Conservation (phyloP, 352 stramenopile genomes). For the Pythium sukuiense region DNA sequence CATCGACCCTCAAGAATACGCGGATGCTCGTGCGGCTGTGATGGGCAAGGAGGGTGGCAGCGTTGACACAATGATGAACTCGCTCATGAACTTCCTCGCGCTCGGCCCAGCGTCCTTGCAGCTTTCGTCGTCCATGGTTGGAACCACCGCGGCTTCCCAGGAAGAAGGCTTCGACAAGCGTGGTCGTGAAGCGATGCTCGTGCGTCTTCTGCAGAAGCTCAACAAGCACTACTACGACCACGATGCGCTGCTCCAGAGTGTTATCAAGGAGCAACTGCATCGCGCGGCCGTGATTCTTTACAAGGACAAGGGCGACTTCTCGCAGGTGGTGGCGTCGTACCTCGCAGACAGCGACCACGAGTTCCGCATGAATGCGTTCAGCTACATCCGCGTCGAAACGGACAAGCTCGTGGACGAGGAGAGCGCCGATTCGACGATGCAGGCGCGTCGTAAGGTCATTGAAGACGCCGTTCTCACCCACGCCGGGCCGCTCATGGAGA, state of each 20-base stretch:
- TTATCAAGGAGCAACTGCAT: slow-evolving; percentile 80
- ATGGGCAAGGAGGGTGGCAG: slow-evolving; percentile 44
- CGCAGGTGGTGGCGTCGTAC: slow-evolving; percentile 75
- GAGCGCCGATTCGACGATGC: slow-evolving; percentile 27
- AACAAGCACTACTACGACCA: slow-evolving; percentile 85
- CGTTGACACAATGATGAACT: slow-evolving; percentile 81
- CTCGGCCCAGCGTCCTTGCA: slow-evolving; percentile 65
- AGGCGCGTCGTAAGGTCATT: slow-evolving; percentile 60
- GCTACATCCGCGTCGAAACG: slow-evolving; percentile 71
- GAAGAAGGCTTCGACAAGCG: slow-evolving; percentile 85
- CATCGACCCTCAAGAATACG: slow-evolving; percentile 84
- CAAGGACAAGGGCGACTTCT: slow-evolving; percentile 77
- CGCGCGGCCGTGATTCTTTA: slow-evolving; percentile 80
- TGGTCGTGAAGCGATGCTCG: slow-evolving; percentile 79
- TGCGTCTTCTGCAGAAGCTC: slow-evolving; percentile 81
- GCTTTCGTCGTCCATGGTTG: slow-evolving; percentile 32
- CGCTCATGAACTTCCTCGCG: slow-evolving; percentile 86
- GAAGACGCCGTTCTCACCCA: slow-evolving; percentile 79
- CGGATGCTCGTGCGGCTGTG: slow-evolving; percentile 57
- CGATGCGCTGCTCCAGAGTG: slow-evolving; percentile 61
- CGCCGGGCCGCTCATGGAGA: slow-evolving; percentile 81
- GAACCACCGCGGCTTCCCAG: slow-evolving; percentile 53
- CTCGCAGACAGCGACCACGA: slow-evolving; percentile 79
- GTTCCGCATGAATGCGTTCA: slow-evolving; percentile 83
- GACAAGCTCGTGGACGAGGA: slow-evolving; percentile 51